These are phyloP conservation scores for Colletotrichum ledebouriae DNA, from an alignment of 2,329 filamentous ascomycete genomes.

Conservation along the genomic window DNA sequence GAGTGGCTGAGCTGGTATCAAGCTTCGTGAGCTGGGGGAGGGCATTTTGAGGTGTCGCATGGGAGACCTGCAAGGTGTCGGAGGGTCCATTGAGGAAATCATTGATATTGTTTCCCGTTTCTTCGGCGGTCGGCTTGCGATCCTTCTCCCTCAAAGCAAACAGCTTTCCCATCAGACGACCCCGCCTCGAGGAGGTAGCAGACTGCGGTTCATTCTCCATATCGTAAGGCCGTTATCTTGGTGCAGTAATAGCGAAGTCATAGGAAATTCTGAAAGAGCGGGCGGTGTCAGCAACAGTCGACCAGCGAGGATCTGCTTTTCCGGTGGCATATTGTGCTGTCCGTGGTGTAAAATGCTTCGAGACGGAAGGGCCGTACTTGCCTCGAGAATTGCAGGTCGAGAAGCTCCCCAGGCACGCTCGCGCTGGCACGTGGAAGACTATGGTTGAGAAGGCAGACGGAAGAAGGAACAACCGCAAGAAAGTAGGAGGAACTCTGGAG, in stretches of 20 bases:
- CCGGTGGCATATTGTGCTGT: conserved; percentile 21
- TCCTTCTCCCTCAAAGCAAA: conserved; percentile 66
- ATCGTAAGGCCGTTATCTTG: conserved; percentile 40
- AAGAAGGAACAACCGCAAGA: not conserved
- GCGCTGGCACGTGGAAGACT: conserved; percentile 19
- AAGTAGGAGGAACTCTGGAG: not conserved
- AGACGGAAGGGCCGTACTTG: conserved; percentile 17
- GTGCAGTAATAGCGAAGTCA: conserved; percentile 29
- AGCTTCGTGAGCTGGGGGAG: conserved; percentile 63
- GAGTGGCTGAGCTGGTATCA: conserved; percentile 67
- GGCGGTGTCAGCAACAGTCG: conserved; percentile 26
- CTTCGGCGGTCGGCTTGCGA: conserved; percentile 53
- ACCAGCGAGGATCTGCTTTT: not conserved
- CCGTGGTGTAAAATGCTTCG: not conserved
- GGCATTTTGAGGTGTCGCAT: conserved; percentile 60
- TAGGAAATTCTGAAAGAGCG: conserved; percentile 26
- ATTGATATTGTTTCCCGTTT: conserved; percentile 64
- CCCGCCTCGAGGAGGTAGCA: conserved; percentile 58
- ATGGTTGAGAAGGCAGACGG: not conserved
- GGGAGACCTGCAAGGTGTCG: conserved; percentile 67
- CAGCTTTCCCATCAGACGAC: conserved; percentile 74
- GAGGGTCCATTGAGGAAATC: conserved; percentile 70
- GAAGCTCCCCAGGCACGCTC: conserved; percentile 22
- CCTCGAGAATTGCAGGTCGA: conserved; percentile 26
- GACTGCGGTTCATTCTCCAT: conserved; percentile 62